Percentiles rank a stretch among this genome's conserved stretches.
Conservation (phyloP, 2,329 filamentous ascomycete genomes). For the Pseudogymnoascus sp. region DNA sequence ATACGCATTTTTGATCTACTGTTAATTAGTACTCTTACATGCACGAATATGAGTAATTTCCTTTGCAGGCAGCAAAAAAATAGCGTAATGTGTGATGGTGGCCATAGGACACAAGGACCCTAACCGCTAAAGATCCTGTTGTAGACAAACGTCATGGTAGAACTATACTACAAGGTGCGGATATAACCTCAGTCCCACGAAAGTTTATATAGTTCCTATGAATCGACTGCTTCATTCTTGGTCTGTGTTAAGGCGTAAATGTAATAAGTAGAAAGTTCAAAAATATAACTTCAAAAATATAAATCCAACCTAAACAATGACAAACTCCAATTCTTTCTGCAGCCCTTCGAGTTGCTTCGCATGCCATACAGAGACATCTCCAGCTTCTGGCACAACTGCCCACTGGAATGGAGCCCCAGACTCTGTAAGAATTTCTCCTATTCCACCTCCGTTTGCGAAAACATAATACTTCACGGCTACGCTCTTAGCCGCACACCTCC, state of each 20-base stretch:
- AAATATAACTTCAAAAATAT: neutral
- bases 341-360: neutral
- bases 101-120: neutral
- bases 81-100: neutral
- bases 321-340: neutral
- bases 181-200: neutral
- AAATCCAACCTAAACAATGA: neutral
- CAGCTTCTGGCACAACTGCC: slow-evolving; percentile 14
- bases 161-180: neutral
- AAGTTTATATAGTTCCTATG: neutral
- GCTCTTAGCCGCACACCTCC: slow-evolving; percentile 16
- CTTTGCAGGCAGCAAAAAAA: neutral
- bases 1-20: neutral
- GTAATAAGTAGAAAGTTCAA: too few relatives aligned
- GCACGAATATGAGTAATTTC: neutral
- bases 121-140: neutral
- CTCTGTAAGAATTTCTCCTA: slow-evolving; percentile 19
- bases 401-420: slow-evolving; percentile 16
- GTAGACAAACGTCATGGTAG: neutral
- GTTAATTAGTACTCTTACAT: neutral
- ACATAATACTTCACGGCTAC: slow-evolving; percentile 20
- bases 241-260: too few relatives aligned
- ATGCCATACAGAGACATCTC: neutral
- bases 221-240: neutral
- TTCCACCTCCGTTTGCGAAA: slow-evolving; percentile 23